Evolutionary conservation across 805 yeast genomes (phyloP), one percentile per base, ranked within the genome.

Genomic region (Ogataea minuta): DNA sequence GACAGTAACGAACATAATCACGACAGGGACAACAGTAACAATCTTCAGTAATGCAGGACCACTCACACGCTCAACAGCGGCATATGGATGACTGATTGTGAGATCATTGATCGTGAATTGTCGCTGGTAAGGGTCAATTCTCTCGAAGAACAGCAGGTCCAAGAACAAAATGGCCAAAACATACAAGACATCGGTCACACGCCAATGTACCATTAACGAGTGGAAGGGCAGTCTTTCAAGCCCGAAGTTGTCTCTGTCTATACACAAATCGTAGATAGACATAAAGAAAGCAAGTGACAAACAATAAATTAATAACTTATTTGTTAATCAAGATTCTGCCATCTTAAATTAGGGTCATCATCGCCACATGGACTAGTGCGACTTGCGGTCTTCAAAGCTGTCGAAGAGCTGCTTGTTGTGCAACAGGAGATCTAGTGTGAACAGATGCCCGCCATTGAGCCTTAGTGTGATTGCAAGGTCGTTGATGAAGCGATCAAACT

Each of bases 71-170:
- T 91, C 95, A 12, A 66, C 70, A 33, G 75, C 77, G 0, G 95
- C 84, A 59, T 74, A 80, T 1, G 97, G 96, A 60, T 87, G 95
- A 36, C 81, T 77, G 27, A 91, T 76, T 0, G 91, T 75, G 28
- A 79, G 58, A 64, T 91, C 96, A 55, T 80, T 79, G 39, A 90
- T 63, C 35, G 68, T 73, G 57, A 91, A 91, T 53, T 82, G 87
- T 53, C 96, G 72, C 57, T 86, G 77, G 57, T 84, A 84, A 1
- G 96, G 96, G 24, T 66, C 54, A 9, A 59, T 57, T 2, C 33
- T 44, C 29, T 60, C 62, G 28, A 63, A 56, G 30, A 49, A 48
- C 12, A 52, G 17, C 43, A 38, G 46, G 31, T 59, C 64, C 4
- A 57, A 31, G 1, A 45, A 6, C 24, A 45, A 38, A 11, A 61